Percentiles rank a stretch among this genome's conserved stretches.
Evolutionary conservation across 1,284 basidiomycete species (phyloP).

Genomic region (Microbotryum saponariae): DNA sequence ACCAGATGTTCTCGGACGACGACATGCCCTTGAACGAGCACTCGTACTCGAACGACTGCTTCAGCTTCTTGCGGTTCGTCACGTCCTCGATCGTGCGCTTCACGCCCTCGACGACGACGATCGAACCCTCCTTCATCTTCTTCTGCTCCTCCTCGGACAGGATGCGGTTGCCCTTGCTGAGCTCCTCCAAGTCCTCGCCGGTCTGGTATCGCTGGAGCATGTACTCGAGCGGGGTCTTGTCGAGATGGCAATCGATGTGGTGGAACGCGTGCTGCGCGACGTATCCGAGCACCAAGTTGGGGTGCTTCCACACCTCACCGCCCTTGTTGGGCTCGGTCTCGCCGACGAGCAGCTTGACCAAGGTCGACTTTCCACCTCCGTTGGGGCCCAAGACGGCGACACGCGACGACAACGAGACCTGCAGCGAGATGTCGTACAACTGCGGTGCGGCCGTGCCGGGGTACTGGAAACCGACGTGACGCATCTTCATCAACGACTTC

Average conservation of each 20-base stretch:
- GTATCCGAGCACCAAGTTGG: conserved; percentile 97
- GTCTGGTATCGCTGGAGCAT: conserved; percentile 99
- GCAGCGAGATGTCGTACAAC: conserved; percentile 86
- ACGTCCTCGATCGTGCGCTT: conserved; percentile 94
- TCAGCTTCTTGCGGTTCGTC: conserved; percentile 85
- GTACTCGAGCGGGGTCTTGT: conserved; percentile 97
- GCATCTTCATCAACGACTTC: conserved; percentile 95
- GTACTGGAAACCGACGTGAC: conserved; percentile 95
- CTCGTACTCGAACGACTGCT: conserved; percentile 92
- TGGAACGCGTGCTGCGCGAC: conserved; percentile 81
- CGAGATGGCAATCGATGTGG: conserved; percentile 93
- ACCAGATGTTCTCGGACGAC: conserved; percentile 93
- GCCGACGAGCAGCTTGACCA: conserved; percentile 97
- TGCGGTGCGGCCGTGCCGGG: conserved; percentile 76
- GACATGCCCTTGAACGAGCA: conserved; percentile 49
- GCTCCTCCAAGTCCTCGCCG: conserved; percentile 94
- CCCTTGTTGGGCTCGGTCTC: conserved; percentile 94
- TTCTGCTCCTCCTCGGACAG: conserved; percentile 79
- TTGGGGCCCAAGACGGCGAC: conserved; percentile 94
- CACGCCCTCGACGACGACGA: conserved; percentile 81
- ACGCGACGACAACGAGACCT: conserved; percentile 94
- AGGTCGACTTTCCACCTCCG: conserved; percentile 95
- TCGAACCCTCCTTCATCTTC: conserved; percentile 94
- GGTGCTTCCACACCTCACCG: conserved; percentile 98
- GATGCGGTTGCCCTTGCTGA: conserved; percentile 80